Conservation (phyloP, 306 rosid species). For the Castanospermum australe region DNA sequence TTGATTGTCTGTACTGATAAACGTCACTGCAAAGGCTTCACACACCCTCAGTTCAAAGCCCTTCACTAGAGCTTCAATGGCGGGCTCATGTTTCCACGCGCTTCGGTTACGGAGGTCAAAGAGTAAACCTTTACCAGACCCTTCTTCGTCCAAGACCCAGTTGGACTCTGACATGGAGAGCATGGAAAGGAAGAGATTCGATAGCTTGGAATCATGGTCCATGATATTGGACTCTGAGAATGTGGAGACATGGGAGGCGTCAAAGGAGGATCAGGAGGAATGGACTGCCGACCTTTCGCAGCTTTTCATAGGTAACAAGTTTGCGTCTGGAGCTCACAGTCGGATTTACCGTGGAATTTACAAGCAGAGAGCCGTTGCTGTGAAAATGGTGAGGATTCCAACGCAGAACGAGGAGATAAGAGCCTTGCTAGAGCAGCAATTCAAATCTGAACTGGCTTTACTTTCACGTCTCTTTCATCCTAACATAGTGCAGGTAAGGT, state of each 20-base stretch:
- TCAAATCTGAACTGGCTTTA: conserved; percentile 90
- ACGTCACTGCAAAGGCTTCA: background rate
- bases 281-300: conserved; percentile 97
- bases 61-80: conserved; percentile 52
- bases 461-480: conserved; percentile 94
- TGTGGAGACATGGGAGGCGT: conserved; percentile 92
- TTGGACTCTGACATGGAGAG: conserved; percentile 57
- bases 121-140: conserved; percentile 62
- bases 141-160: conserved; percentile 52
- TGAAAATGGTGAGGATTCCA: conserved; percentile 96
- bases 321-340: conserved; percentile 95
- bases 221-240: conserved; percentile 95
- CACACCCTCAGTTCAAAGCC: background rate
- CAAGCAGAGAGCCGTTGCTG: conserved; percentile 97
- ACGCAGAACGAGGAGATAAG: conserved; percentile 72
- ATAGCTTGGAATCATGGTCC: conserved; percentile 98
- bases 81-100: conserved; percentile 61
- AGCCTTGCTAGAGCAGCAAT: conserved; percentile 75
- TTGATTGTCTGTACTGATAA: conserved; percentile 47
- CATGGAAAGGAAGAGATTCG: conserved; percentile 88
- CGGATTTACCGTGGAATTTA: conserved; percentile 93
- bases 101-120: conserved; percentile 64
- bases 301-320: conserved; percentile 91
- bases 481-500: conserved; percentile 86
- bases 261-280: conserved; percentile 86